phyloP scores from a whole-genome alignment of 2,329 filamentous ascomycete genomes.

The Sarocladium oryzae region DNA sequence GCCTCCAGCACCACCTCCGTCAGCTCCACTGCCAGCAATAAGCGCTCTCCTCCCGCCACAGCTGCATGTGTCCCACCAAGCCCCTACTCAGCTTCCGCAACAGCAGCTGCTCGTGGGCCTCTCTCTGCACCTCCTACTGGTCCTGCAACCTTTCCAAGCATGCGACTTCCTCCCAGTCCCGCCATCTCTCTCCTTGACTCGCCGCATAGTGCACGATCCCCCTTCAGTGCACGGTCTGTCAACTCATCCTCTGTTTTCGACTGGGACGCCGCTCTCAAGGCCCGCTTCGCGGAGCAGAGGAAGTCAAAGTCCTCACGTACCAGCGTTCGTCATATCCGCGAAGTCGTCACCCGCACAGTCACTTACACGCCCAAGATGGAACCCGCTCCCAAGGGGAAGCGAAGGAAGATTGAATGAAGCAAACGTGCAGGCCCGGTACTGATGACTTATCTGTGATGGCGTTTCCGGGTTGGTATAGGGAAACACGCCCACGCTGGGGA shows the following conservation, averaged over 20 bases:
- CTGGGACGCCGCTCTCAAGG: conserved; percentile 68
- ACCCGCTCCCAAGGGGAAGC: conserved; percentile 86
- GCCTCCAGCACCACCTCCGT: conserved; percentile 29
- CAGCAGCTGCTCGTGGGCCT: conserved; percentile 26
- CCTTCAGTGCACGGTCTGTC: conserved; percentile 61
- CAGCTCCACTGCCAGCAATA: conserved; percentile 20
- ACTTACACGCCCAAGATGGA: conserved; percentile 85
- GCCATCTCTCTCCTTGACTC: conserved; percentile 61
- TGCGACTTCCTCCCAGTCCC: conserved; percentile 74
- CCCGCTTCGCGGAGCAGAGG: conserved; percentile 54
- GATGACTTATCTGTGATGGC: neutral
- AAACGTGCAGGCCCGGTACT: neutral
- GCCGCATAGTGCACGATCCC: conserved; percentile 65
- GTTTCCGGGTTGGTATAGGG: neutral
- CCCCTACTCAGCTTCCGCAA: conserved; percentile 41
- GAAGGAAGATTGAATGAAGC: conserved; percentile 59
- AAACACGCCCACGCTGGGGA: conserved; percentile 1
- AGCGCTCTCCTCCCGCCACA: conserved; percentile 27
- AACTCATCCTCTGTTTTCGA: conserved; percentile 68
- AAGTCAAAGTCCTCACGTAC: conserved; percentile 52
- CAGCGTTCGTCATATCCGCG: conserved; percentile 65
- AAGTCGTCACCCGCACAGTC: conserved; percentile 90
- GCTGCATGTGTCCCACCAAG: conserved; percentile 36
- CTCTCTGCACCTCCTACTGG: conserved; percentile 56
- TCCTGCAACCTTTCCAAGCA: conserved; percentile 54